Conservation (phyloP, 2,329 filamentous ascomycete genomes). For the Apiospora phragmitis region DNA sequence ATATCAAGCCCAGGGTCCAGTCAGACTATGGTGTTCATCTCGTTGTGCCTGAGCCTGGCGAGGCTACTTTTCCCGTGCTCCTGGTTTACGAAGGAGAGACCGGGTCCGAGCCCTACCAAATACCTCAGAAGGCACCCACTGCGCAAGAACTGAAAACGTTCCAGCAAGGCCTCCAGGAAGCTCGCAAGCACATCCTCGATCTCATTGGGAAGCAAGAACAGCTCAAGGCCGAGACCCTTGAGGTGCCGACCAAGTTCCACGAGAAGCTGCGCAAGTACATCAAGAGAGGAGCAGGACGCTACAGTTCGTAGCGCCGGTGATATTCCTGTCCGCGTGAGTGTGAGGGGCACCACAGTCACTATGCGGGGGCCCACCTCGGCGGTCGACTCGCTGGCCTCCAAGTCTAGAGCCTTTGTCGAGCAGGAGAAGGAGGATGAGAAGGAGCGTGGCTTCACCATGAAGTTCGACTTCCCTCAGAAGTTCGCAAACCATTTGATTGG, state of each 20-base stretch:
- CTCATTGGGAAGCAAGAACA: slow-evolving; percentile 61
- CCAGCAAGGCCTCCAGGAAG: slow-evolving; percentile 55
- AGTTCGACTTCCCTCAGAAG: slow-evolving; percentile 93
- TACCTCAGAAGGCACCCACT: slow-evolving; percentile 55
- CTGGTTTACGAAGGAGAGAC: slow-evolving; percentile 74
- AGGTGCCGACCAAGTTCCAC: slow-evolving; percentile 65
- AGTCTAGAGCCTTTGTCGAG: slow-evolving; percentile 77
- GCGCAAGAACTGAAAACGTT: slow-evolving; percentile 53
- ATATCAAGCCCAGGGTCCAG: slow-evolving; percentile 64
- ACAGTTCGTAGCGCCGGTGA: slow-evolving; percentile 52
- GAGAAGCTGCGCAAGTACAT: slow-evolving; percentile 64
- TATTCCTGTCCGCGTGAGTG: slow-evolving; percentile 61
- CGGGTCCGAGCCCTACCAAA: slow-evolving; percentile 47
- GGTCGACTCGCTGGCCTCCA: slow-evolving; percentile 70
- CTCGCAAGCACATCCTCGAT: slow-evolving; percentile 56
- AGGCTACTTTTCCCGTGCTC: slow-evolving; percentile 62
- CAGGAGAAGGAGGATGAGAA: slow-evolving; percentile 92
- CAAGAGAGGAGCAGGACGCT: slow-evolving; percentile 60
- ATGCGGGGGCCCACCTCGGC: slow-evolving; percentile 75
- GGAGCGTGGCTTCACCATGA: slow-evolving; percentile 82
- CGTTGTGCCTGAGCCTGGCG: slow-evolving; percentile 65
- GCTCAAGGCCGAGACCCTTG: slow-evolving; percentile 50
- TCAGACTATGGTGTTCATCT: slow-evolving; percentile 72
- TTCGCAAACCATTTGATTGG: slow-evolving; percentile 83
- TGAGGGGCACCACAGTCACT: slow-evolving; percentile 61